Percentiles rank a stretch among this genome's conserved stretches.
phyloP scores from a whole-genome alignment of 805 yeast genomes.

The Suhomyces emberorum region DNA sequence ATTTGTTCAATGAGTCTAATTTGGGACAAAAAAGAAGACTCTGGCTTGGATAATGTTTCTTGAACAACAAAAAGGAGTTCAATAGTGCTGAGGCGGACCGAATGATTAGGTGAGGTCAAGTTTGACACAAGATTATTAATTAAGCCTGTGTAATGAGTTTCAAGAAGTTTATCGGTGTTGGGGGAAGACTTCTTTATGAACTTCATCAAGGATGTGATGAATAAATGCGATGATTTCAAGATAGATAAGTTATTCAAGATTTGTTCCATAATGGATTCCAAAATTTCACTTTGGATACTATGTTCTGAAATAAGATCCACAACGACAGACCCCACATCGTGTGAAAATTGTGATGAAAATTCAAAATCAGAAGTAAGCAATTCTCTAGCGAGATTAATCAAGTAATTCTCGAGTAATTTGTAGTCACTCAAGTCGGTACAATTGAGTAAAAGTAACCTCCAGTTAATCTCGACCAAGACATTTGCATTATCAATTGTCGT shows the following conservation, averaged over 20 bases:
- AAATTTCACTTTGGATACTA: slow-evolving; percentile 24
- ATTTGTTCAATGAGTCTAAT: slow-evolving; percentile 64
- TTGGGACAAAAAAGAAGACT: slow-evolving; percentile 44
- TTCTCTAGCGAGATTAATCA: slow-evolving; percentile 12
- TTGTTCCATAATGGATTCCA: slow-evolving; percentile 6
- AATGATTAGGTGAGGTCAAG: slow-evolving; percentile 48
- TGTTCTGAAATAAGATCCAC: slow-evolving; percentile 19
- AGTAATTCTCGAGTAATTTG: slow-evolving; percentile 16
- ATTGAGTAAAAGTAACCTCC: slow-evolving; percentile 49
- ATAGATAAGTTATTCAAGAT: slow-evolving; percentile 3
- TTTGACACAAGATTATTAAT: slow-evolving; percentile 21
- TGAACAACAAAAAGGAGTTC: slow-evolving; percentile 38
- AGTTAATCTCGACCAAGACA: slow-evolving; percentile 40
- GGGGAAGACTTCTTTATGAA: slow-evolving; percentile 15
- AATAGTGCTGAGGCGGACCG: slow-evolving; percentile 50
- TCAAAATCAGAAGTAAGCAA: slow-evolving; percentile 9
- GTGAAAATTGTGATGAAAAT: slow-evolving; percentile 21
- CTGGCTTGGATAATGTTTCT: slow-evolving; percentile 17
- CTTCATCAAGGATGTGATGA: slow-evolving; percentile 32
- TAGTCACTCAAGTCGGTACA: slow-evolving; percentile 24
- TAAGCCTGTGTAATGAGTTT: slow-evolving; percentile 10
- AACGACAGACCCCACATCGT: slow-evolving; percentile 43
- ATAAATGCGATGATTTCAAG: slow-evolving; percentile 33
- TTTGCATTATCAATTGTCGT: slow-evolving; percentile 3
- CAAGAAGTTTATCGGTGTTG: neutral